Percentiles rank a stretch among this genome's conserved stretches.
These are phyloP conservation scores for Tolypocladium amazonense DNA, from an alignment of 2,329 filamentous ascomycete genomes.

Conservation along the genomic window DNA sequence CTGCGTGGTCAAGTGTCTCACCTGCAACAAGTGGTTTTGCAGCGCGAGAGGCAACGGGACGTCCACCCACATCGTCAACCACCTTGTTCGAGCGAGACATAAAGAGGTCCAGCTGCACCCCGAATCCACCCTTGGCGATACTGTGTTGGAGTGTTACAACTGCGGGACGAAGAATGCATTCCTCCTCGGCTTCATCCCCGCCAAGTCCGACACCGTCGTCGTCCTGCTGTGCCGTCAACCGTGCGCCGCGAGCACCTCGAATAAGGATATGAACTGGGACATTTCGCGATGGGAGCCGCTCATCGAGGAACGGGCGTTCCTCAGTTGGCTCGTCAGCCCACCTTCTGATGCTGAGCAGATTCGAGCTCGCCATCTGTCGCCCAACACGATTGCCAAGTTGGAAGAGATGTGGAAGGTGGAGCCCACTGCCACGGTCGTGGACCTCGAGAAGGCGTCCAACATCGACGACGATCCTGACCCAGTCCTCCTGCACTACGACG, in stretches of 20 bases:
- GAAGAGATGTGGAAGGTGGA: constrained; percentile 99
- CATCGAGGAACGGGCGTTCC: constrained; percentile 91
- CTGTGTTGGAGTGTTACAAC: constrained; percentile 96
- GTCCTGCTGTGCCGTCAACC: constrained; percentile 94
- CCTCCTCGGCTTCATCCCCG: constrained; percentile 91
- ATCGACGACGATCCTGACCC: constrained; percentile 93
- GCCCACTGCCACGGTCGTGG: constrained; percentile 73
- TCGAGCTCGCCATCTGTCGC: constrained; percentile 82
- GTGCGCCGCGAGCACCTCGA: constrained; percentile 86
- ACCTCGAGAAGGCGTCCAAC: constrained; percentile 82
- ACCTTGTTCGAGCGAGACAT: constrained; percentile 91
- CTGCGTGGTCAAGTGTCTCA: constrained; percentile 91
- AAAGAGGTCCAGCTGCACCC: constrained; percentile 98
- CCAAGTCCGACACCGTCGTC: constrained; percentile 96
- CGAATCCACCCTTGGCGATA: constrained; percentile 85
- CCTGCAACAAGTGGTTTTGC: constrained; percentile 98
- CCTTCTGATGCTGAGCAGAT: constrained; percentile 94
- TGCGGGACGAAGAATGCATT: constrained; percentile 99
- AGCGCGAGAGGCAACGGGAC: constrained; percentile 93
- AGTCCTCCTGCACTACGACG: constrained; percentile 87
- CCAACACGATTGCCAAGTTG: constrained; percentile 88
- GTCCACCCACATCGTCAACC: constrained; percentile 96
- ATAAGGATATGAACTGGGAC: constrained; percentile 99
- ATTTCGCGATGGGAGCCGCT: constrained; percentile 95
- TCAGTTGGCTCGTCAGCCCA: constrained; percentile 82